Percentiles rank a stretch among this genome's conserved stretches.
Conservation (phyloP, 768 basidiomycete species). For the Rubroboletus satanas region DNA sequence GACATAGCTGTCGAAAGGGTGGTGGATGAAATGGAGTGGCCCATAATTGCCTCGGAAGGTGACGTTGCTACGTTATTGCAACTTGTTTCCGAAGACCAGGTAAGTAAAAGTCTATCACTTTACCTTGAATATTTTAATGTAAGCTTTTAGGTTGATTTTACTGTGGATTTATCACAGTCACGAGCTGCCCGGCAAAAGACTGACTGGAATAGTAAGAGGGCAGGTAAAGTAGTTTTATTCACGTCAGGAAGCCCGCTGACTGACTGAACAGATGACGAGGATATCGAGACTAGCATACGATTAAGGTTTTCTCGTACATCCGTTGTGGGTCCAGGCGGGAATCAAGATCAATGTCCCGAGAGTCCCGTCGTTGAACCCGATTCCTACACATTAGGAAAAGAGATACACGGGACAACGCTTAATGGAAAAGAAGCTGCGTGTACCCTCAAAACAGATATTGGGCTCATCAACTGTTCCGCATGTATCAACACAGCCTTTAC, state of each 20-base stretch:
- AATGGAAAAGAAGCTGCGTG: slow-evolving; percentile 50
- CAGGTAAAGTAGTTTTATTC: slow-evolving; percentile 44
- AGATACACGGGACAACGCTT: slow-evolving; percentile 42
- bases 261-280: slow-evolving; percentile 63
- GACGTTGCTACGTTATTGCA: slow-evolving; percentile 74
- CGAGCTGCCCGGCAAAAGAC: slow-evolving; percentile 51
- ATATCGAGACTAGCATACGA: slow-evolving; percentile 68
- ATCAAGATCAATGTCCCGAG: slow-evolving; percentile 8
- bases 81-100: slow-evolving; percentile 80
- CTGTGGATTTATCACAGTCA: slow-evolving; percentile 61
- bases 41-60: slow-evolving; percentile 73
- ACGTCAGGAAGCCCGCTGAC: slow-evolving; percentile 2
- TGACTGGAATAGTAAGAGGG: slow-evolving; percentile 89
- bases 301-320: slow-evolving; percentile 36
- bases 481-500: slow-evolving; percentile 28
- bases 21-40: slow-evolving; percentile 71
- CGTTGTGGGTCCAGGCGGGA: slow-evolving; percentile 14
- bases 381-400: slow-evolving; percentile 12
- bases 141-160: slow-evolving; percentile 59
- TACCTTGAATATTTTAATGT: background rate
- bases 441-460: slow-evolving; percentile 23
- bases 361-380: slow-evolving; percentile 12
- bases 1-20: slow-evolving; percentile 48
- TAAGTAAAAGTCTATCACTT: slow-evolving; percentile 24
- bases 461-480: slow-evolving; percentile 31